These are phyloP conservation scores for Hypomontagnella monticulosa DNA, from an alignment of 495 filamentous ascomycete species.

Conservation along the genomic window DNA sequence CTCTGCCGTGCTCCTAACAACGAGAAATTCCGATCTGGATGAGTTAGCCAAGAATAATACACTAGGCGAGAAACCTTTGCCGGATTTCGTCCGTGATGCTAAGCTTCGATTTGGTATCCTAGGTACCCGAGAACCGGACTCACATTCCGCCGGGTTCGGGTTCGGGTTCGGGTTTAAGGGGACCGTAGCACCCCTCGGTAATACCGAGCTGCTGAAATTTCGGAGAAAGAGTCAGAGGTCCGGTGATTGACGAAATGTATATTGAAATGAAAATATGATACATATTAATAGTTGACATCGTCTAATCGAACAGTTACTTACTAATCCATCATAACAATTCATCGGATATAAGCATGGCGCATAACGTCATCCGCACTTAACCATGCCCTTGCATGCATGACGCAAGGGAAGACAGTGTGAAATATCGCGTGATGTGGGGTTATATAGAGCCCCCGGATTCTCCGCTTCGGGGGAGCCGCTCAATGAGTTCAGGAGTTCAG, in stretches of 20 bases:
- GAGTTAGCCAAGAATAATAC: constrained; percentile 2
- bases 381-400: constrained; percentile 24
- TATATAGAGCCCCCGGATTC: too few species aligned
- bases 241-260: too few species aligned
- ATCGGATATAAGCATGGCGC: constrained; percentile 21
- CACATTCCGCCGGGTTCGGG: constrained; percentile 21
- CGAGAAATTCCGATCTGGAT: constrained; percentile 30
- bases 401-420: constrained; percentile 4
- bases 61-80: constrained; percentile 25
- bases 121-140: not conserved
- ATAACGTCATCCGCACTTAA: constrained; percentile 5
- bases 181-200: constrained; percentile 4
- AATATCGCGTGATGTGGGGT: constrained; percentile 33
- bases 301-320: too few species aligned
- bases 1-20: constrained; percentile 30
- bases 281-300: too few species aligned
- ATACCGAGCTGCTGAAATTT: not conserved
- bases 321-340: not conserved
- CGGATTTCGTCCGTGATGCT: constrained; percentile 4
- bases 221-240: too few species aligned
- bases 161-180: constrained; percentile 7
- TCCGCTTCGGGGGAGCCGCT: too few species aligned
- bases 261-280: too few species aligned
- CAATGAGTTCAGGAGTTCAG: too few species aligned
- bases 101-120: constrained; percentile 26